Base-by-base conservation (phyloP, 2,329 filamentous ascomycete genomes). In the Paecilomyces dactylethromorphus region DNA sequence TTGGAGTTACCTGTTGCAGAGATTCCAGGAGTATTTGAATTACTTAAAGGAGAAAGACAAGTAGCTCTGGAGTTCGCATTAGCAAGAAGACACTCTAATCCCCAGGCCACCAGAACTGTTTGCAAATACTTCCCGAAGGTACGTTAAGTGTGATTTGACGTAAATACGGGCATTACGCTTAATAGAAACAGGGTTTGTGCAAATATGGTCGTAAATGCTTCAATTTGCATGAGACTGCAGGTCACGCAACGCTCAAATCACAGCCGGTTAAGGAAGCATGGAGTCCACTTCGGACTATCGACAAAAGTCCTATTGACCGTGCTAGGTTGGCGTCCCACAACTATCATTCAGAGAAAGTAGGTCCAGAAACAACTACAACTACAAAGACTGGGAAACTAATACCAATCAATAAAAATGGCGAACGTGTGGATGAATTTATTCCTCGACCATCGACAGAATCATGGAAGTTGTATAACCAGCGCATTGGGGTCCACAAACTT, bases 11-110 rank as follows among this genome's bases (percentile, higher is more conserved):
- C 75, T 6, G 68, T 83, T 22, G 79, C 80, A 35, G 79, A 84
- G 58, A 71, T 86, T 10, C 78, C 77, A 0, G 75, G 76, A 0
- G 74, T 86, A 15, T 87, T 87, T 63, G 77, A 80, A 59, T 74
- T 70, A 50, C 7, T 2, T 35, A 39, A 39, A 22, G 32, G 12
- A n/a, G 24, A 51, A 18, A 18, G 22, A 55, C 33, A 12, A 22
- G 18, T 54, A 58, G 54, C 56, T 29, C 54, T 35, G 35, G 45
- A 31, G 60, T n/a, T n/a, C 5, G 6, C 18, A 45, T 21, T 45
- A 10, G 15, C 39, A 18, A 45, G 15, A n/a, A 45, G n/a, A 21
- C n/a, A 5, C 18, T 7, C n/a, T 8, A n/a, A 45, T 18, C n/a
- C 15, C 2, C n/a, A 18, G 8, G 2, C 39, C 39, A n/a, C 55